A percentile compares a stretch with the other conserved stretches of the same genome.
Evolutionary conservation across 805 yeast species (phyloP).

Genomic region (Brettanomyces anomalus): DNA sequence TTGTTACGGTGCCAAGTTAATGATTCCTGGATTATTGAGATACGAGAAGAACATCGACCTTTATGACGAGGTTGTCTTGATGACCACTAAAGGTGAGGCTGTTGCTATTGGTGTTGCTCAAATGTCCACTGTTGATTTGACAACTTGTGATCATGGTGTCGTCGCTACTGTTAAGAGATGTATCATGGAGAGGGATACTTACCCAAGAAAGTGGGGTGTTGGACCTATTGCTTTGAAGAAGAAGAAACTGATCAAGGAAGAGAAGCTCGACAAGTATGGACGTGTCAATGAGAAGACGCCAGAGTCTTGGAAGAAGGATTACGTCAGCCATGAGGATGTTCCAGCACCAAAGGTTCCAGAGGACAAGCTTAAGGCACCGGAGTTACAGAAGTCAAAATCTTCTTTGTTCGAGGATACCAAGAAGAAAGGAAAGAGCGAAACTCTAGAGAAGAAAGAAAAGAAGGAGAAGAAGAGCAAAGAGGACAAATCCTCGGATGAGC

Average conservation of each 20-base stretch:
- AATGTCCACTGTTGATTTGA: slow-evolving; percentile 96
- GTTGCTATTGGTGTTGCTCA: slow-evolving; percentile 97
- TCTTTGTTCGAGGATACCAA: slow-evolving; percentile 26
- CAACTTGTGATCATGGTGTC: slow-evolving; percentile 96
- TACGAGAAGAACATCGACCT: slow-evolving; percentile 96
- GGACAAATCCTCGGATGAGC: slow-evolving; percentile 11
- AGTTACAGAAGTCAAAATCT: slow-evolving; percentile 37
- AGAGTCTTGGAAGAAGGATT: slow-evolving; percentile 78
- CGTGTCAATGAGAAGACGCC: slow-evolving; percentile 93
- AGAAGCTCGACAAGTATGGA: slow-evolving; percentile 94
- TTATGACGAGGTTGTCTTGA: slow-evolving; percentile 94
- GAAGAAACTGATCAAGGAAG: slow-evolving; percentile 95
- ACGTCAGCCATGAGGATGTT: slow-evolving; percentile 61
- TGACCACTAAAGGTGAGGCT: slow-evolving; percentile 99
- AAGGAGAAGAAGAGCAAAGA: slow-evolving; percentile 28
- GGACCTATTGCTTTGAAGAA: slow-evolving; percentile 98
- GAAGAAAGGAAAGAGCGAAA: slow-evolving; percentile 6
- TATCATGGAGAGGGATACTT: slow-evolving; percentile 98
- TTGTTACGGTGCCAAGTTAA: slow-evolving; percentile 97
- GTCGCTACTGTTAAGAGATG: slow-evolving; percentile 98
- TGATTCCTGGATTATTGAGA: slow-evolving; percentile 97
- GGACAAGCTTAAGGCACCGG: slow-evolving; percentile 34
- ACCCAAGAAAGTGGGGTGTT: slow-evolving; percentile 99
- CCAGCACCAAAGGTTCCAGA: slow-evolving; percentile 54
- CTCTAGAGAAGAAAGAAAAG: slow-evolving; percentile 34